These are phyloP conservation scores for Tylopilus intermedius DNA, from an alignment of 768 basidiomycete genomes.

Conservation along the genomic window DNA sequence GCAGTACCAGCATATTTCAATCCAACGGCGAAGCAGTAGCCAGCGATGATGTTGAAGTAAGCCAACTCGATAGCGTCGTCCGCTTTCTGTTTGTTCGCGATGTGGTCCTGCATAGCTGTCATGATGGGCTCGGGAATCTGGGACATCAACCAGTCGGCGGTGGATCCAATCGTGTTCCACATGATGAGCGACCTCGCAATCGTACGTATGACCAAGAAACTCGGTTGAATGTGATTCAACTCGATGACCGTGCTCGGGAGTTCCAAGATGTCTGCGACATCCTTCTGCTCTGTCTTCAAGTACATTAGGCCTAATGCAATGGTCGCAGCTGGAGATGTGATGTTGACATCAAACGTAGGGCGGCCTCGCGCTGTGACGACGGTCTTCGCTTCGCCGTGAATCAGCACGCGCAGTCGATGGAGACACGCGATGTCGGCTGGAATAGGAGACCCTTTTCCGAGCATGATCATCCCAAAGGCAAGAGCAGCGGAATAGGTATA, in stretches of 20 bases:
- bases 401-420: slow-evolving; percentile 62
- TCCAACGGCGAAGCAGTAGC: slow-evolving; percentile 86
- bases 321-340: slow-evolving; percentile 89
- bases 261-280: slow-evolving; percentile 80
- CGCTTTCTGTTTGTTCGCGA: slow-evolving; percentile 41
- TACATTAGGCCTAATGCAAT: slow-evolving; percentile 93
- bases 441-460: slow-evolving; percentile 75
- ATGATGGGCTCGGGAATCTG: slow-evolving; percentile 70
- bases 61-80: slow-evolving; percentile 82
- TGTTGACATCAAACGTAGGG: slow-evolving; percentile 71
- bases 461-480: slow-evolving; percentile 94
- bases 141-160: slow-evolving; percentile 62
- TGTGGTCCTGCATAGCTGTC: slow-evolving; percentile 50
- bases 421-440: slow-evolving; percentile 74
- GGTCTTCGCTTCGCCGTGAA: slow-evolving; percentile 65
- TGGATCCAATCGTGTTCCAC: slow-evolving; percentile 76
- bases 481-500: slow-evolving; percentile 87
- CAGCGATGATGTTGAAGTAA: slow-evolving; percentile 87
- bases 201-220: slow-evolving; percentile 77
- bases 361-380: slow-evolving; percentile 34
- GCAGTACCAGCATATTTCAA: slow-evolving; percentile 95
- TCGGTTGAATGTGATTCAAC: slow-evolving; percentile 83
- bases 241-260: slow-evolving; percentile 78
- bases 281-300: slow-evolving; percentile 74
- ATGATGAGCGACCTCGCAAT: slow-evolving; percentile 76